These are phyloP conservation scores for Pythium biforme DNA, from an alignment of 352 stramenopile species.

Conservation along the genomic window DNA sequence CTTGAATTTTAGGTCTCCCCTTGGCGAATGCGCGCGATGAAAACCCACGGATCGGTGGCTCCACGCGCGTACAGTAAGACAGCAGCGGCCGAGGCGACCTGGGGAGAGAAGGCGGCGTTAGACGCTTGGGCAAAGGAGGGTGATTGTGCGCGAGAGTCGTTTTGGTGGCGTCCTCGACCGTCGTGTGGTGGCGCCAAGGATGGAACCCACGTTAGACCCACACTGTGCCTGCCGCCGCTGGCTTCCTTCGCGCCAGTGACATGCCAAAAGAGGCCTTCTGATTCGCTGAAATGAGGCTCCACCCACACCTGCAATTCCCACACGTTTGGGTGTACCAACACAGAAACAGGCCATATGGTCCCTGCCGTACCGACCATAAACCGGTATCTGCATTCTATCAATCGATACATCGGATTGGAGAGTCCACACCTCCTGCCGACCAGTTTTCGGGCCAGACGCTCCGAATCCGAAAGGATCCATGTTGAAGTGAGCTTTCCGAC, in stretches of 20 bases:
- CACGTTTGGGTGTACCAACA: not conserved
- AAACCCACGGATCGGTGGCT: no score
- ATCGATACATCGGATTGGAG: no score
- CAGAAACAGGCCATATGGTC: not conserved
- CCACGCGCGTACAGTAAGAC: no score
- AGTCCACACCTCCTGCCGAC: no score
- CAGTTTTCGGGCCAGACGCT: no score
- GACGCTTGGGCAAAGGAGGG: not conserved
- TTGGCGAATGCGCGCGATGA: no score
- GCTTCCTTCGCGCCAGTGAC: constrained; percentile 24
- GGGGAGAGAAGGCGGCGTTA: not conserved
- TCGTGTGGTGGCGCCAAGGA: not conserved
- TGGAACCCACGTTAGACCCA: not conserved
- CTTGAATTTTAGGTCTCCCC: not conserved
- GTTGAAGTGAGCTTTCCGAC: no score
- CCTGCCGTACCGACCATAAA: no score
- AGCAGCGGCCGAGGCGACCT: no score
- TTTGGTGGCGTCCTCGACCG: constrained; percentile 8
- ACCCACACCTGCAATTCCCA: not conserved
- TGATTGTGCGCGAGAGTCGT: not conserved
- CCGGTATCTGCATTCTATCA: no score
- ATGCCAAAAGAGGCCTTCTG: not conserved
- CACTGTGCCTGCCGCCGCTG: constrained; percentile 10
- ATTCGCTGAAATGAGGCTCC: constrained; percentile 1
- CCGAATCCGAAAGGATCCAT: no score